These are phyloP conservation scores for Sapria himalayana DNA, from an alignment of 345 rosid species.

Conservation along the genomic window DNA sequence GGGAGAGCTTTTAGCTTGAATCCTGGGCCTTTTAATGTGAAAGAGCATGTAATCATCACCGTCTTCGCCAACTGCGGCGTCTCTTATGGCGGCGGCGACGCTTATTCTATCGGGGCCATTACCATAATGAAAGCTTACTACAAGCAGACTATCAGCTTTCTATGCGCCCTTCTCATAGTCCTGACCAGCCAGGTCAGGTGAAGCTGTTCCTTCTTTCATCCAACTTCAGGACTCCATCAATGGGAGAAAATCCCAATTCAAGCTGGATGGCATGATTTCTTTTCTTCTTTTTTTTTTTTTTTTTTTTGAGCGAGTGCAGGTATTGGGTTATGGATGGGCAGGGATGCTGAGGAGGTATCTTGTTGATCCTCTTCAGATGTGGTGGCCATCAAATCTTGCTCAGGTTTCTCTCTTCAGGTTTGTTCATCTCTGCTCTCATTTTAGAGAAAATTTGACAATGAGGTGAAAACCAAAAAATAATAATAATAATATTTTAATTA, in stretches of 20 bases:
- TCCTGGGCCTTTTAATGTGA: conserved; percentile 90
- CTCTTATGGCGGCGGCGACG: conserved; percentile 80
- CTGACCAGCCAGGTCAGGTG: conserved; percentile 59
- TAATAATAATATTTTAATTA: no score
- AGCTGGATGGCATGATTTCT: no score
- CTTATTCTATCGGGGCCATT: conserved; percentile 92
- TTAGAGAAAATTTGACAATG: background rate
- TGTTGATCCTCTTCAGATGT: conserved; percentile 96
- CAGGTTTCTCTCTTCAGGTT: conserved; percentile 98
- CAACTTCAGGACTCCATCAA: no score
- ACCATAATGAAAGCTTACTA: conserved; percentile 95
- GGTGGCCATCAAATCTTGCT: conserved; percentile 99
- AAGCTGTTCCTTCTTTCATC: background rate
- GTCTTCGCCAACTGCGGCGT: conserved; percentile 94
- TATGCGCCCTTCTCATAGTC: conserved; percentile 64
- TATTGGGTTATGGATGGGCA: conserved; percentile 98
- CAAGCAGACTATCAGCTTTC: conserved; percentile 52
- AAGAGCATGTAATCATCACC: conserved; percentile 94
- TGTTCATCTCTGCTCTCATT: background rate
- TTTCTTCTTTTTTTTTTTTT: background rate
- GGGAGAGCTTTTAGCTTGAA: conserved; percentile 52
- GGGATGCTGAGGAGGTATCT: conserved; percentile 86
- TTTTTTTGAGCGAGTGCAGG: conserved; percentile 17
- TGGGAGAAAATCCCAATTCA: no score
- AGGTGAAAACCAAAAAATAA: no score